Percentiles rank a stretch among this genome's conserved stretches.
Conservation (phyloP, 228 moss, liverwort and hornwort genomes). For the Sphagnum magellanicum region DNA sequence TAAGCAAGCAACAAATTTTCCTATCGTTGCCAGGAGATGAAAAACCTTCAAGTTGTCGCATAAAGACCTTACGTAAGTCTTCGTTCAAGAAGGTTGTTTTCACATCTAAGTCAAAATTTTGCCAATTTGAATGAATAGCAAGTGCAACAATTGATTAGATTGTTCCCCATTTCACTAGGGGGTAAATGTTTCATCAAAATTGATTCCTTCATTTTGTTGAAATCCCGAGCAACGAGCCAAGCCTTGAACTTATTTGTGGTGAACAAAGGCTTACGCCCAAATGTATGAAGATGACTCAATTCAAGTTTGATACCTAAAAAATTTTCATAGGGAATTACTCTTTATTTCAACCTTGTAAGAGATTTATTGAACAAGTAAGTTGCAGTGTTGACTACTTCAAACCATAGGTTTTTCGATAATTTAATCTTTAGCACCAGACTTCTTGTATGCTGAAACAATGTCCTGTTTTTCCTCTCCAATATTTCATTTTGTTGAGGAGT, state of each 20-base stretch:
- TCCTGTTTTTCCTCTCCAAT: not conserved
- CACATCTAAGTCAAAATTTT: not conserved
- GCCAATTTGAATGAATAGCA: not conserved
- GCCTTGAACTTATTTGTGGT: not conserved
- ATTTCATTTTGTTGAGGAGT: conserved; percentile 11
- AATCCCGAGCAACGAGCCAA: conserved; percentile 4
- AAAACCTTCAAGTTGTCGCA: not conserved
- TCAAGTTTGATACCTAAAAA: not conserved
- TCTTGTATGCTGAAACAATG: not conserved
- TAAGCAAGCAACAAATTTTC: not conserved
- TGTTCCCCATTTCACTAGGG: not conserved
- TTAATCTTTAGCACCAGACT: not conserved
- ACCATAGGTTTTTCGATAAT: not conserved
- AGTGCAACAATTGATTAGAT: not conserved
- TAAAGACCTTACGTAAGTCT: not conserved
- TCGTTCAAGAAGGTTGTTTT: not conserved
- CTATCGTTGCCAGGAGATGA: not conserved
- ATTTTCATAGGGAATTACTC: not conserved
- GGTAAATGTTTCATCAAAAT: conserved; percentile 1
- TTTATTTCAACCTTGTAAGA: not conserved
- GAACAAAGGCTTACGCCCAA: not conserved
- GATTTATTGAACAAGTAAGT: conserved; percentile 1
- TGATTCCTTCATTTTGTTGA: not conserved
- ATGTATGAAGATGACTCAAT: not conserved
- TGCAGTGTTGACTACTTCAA: not conserved